Evolutionary conservation across 257 asterid species (phyloP).

Genomic region (Nicotiana knightiana): DNA sequence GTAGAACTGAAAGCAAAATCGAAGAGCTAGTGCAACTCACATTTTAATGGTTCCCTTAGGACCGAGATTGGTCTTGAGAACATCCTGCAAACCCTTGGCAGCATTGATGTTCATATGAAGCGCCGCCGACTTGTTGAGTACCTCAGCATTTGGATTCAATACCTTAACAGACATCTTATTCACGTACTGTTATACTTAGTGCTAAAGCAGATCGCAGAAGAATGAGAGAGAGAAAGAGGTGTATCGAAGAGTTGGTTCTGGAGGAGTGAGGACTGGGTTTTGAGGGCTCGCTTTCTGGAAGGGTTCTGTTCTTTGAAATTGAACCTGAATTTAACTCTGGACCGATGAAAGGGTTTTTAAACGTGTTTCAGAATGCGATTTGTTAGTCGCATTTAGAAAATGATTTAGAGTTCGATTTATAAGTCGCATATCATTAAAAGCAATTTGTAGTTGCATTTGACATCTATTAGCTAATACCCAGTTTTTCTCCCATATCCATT

Average conservation of each 20-base stretch:
- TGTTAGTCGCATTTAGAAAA: no score
- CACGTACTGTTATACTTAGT: not conserved
- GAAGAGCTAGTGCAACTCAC: slow-evolving; percentile 22
- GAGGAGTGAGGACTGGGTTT: slow-evolving; percentile 8
- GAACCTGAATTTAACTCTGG: not conserved
- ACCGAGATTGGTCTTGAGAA: slow-evolving; percentile 91
- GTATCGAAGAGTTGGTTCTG: not conserved
- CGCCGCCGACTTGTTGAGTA: slow-evolving; percentile 94
- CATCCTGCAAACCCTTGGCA: slow-evolving; percentile 96
- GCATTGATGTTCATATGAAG: slow-evolving; percentile 99
- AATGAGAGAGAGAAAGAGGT: not conserved
- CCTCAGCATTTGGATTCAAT: slow-evolving; percentile 98
- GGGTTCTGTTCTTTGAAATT: slow-evolving; percentile 9
- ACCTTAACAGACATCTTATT: slow-evolving; percentile 70
- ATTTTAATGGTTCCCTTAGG: slow-evolving; percentile 96
- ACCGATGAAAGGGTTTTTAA: not conserved
- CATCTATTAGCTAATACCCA: no score
- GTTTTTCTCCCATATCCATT: no score
- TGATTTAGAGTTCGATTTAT: no score
- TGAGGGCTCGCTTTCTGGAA: slow-evolving; percentile 19
- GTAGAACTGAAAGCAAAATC: not conserved
- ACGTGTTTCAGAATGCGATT: not conserved
- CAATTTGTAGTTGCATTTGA: no score
- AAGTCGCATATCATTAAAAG: no score
- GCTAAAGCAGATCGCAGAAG: not conserved